Conservation (phyloP, 768 basidiomycete genomes). For the Russula earlei region DNA sequence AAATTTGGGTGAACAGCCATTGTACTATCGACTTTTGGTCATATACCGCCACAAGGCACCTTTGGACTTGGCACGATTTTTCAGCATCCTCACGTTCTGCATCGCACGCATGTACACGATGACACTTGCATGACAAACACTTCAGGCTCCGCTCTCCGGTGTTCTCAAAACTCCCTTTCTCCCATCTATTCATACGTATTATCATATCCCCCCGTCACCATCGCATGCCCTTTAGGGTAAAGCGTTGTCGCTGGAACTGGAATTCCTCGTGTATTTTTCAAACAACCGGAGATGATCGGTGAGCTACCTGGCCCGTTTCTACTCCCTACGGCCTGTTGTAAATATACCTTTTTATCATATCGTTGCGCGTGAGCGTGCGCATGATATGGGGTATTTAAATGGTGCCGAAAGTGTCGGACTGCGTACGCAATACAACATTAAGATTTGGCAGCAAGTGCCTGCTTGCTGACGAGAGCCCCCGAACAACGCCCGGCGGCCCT, state of each 20-base stretch:
- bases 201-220: not conserved
- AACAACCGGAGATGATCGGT: not conserved
- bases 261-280: constrained; percentile 7
- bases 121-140: not conserved
- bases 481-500: too few species aligned
- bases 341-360: constrained; percentile 16
- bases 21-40: not conserved
- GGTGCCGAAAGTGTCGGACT: too few species aligned
- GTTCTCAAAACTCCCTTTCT: not conserved
- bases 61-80: not conserved
- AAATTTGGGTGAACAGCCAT: not conserved
- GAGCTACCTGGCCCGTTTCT: not conserved
- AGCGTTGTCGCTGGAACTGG: not conserved
- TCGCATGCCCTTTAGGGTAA: not conserved
- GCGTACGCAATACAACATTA: too few species aligned
- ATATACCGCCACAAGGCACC: constrained; percentile 7
- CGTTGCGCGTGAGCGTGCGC: not conserved
- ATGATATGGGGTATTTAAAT: too few species aligned
- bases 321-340: constrained; percentile 4
- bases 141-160: constrained; percentile 4
- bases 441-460: too few species aligned
- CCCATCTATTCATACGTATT: not conserved
- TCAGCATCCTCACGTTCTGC: not conserved
- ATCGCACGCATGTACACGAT: constrained; percentile 11
- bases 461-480: too few species aligned